Conservation (phyloP, 1,284 basidiomycete species). For the Pholiota adiposa region DNA sequence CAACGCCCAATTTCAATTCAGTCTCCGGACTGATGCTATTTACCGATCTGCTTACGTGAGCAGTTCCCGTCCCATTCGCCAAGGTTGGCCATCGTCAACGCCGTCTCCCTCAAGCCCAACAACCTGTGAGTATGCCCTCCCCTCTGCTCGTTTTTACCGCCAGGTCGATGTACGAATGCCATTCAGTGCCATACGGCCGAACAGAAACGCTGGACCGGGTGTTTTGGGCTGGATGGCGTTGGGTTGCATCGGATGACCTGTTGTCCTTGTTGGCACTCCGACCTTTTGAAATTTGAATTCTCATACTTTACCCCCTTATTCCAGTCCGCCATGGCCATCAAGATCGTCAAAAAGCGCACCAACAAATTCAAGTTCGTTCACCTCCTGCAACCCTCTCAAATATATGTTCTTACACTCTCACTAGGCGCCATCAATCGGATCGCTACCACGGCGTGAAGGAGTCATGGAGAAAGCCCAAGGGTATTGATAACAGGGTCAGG, state of each 20-base stretch:
- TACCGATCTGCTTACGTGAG: slow-evolving; percentile 30
- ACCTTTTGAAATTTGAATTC: slow-evolving; percentile 17
- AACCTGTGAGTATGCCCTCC: slow-evolving; percentile 38
- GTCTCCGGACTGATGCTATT: slow-evolving; percentile 16
- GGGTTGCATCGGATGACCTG: slow-evolving; percentile 24
- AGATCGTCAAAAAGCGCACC: slow-evolving; percentile 96
- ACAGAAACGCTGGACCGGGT: slow-evolving; percentile 12
- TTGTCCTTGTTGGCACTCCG: slow-evolving; percentile 18
- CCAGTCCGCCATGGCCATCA: slow-evolving; percentile 77
- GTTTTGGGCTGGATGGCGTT: slow-evolving; percentile 30
- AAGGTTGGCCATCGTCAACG: slow-evolving; percentile 29
- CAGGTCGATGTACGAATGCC: slow-evolving; percentile 37
- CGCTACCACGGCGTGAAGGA: slow-evolving; percentile 95
- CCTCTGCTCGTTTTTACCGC: slow-evolving; percentile 16
- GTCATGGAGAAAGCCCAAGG: slow-evolving; percentile 97
- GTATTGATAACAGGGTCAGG: slow-evolving; percentile 95
- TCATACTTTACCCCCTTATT: slow-evolving; percentile 22
- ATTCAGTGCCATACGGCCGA: background rate
- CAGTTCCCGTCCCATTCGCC: slow-evolving; percentile 17
- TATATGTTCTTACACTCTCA: slow-evolving; percentile 20
- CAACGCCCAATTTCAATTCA: slow-evolving; percentile 8
- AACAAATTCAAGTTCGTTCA: slow-evolving; percentile 87
- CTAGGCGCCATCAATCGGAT: slow-evolving; percentile 95
- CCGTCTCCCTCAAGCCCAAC: slow-evolving; percentile 41
- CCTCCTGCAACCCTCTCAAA: slow-evolving; percentile 2